Evolutionary conservation across 2,329 filamentous ascomycete species (phyloP).

Genomic region (Xylaria polymorpha): DNA sequence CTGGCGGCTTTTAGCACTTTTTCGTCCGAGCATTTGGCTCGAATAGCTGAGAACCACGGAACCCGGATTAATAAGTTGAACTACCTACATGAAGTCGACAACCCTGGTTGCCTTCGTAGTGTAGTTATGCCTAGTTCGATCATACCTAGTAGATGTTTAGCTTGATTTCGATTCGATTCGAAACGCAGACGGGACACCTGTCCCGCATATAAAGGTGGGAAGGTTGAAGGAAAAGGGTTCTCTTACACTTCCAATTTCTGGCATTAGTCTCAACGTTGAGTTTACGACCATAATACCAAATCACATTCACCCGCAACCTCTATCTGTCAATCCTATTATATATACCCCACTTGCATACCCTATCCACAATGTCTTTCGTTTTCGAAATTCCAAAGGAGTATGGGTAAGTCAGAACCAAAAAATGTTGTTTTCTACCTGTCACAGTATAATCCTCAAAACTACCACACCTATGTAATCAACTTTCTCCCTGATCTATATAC

Average conservation of each 20-base stretch:
- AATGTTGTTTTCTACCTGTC: neutral
- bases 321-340: neutral
- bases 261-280: neutral
- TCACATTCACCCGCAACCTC: neutral
- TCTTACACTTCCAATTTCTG: neutral
- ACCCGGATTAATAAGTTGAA: slow-evolving; percentile 23
- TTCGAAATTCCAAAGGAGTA: slow-evolving; percentile 62
- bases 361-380: slow-evolving; percentile 56
- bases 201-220: slow-evolving; percentile 25
- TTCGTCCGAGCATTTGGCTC: neutral
- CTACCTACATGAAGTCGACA: slow-evolving; percentile 5
- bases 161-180: slow-evolving; percentile 2
- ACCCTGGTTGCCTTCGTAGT: slow-evolving; percentile 10
- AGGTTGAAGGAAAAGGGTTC: neutral
- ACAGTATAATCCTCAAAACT: neutral
- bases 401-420: slow-evolving; percentile 55
- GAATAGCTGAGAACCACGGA: neutral
- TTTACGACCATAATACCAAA: slow-evolving; percentile 1
- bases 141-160: neutral
- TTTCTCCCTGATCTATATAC: neutral
- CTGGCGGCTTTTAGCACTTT: neutral
- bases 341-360: neutral
- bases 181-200: slow-evolving; percentile 25
- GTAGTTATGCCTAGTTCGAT: slow-evolving; percentile 14
- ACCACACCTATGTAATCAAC: neutral